Evolutionary conservation across 2,329 filamentous ascomycete species (phyloP), one percentile per base, ranked within the genome.

Genomic region (Sarocladium oryzae): DNA sequence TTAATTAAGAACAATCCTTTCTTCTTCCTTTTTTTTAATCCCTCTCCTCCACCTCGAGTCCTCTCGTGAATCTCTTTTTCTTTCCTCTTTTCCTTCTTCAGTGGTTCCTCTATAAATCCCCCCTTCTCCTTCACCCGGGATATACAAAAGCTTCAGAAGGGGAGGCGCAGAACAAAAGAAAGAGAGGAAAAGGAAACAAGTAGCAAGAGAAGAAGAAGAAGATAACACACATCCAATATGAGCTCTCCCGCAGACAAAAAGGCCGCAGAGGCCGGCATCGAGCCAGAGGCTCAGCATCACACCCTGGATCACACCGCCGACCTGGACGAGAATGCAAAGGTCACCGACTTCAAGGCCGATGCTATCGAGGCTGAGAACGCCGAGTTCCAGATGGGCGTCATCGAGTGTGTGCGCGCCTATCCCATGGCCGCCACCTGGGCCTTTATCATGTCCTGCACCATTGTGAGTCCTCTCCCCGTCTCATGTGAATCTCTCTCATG

Each of bases 401-500:
- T 69, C 61, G 56, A 63, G 40, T 68, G 70, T 1, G 63, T 63
- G 26, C 65, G 66, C 56, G 61, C 55, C 0, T 69, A 75, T 49
- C 73, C 73, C 18, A 68, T 66, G 66, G 73, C 73, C 46, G 69
- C 68, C 24, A 61, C 72, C 16, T 76, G 73, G 72, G 72, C 71
- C 0, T 74, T 75, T 45, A 61, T 66, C 57, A 75, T 75, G 70
- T 76, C 69, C 43, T 76, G 71, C 58, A 75, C 73, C 4, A 76
- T 76, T 59, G 73, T 75, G 43, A 65, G 72, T 61, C 21, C 6
- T 23, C 37, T 18, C 35, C 16, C 10, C 21, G 41, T 49, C 8
- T 11, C 11, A n/a, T 6, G 10, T 4, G 16, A 40, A n/a, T n/a
- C n/a, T n/a, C n/a, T n/a, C n/a, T n/a, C n/a, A n/a, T n/a, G n/a